A percentile compares a stretch with the other conserved stretches of the same genome.
phyloP scores from a whole-genome alignment of 2,329 filamentous ascomycete genomes.

The Exophiala lecanii-corni region DNA sequence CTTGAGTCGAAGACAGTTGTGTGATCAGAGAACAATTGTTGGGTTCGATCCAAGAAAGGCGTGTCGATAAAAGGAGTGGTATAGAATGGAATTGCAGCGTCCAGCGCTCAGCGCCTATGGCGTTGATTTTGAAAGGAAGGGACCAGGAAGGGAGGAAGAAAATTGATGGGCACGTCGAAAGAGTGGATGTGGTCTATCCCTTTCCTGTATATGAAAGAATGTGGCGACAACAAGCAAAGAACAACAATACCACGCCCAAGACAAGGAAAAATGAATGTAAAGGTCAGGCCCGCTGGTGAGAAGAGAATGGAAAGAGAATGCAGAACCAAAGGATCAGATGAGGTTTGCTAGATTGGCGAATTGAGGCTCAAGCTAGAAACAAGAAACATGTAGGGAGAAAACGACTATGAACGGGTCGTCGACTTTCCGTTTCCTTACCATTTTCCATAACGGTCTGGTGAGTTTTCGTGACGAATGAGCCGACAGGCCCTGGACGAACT shows the following conservation, averaged over 20 bases:
- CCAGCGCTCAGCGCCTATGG: constrained; percentile 23
- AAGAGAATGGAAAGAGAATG: not conserved
- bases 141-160: constrained; percentile 1
- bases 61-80: constrained; percentile 1
- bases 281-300: constrained; percentile 1
- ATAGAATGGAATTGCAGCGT: constrained; percentile 9
- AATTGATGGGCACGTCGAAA: too few relatives aligned
- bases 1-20: too few relatives aligned
- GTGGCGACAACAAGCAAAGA: constrained; percentile 1
- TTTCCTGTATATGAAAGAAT: constrained; percentile 6
- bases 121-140: constrained; percentile 6
- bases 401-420: not conserved
- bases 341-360: constrained; percentile 1
- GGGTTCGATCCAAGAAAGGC: too few relatives aligned
- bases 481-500: not conserved
- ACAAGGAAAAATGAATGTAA: constrained; percentile 2
- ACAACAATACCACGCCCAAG: constrained; percentile 6
- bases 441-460: not conserved
- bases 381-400: not conserved
- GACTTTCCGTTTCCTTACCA: not conserved
- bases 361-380: not conserved
- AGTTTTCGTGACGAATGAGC: not conserved
- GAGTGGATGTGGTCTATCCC: constrained; percentile 14
- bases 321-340: constrained; percentile 1
- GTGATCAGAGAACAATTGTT: too few relatives aligned